Conservation (phyloP, 2,329 filamentous ascomycete species). For the Myriosclerotinia scirpicola region DNA sequence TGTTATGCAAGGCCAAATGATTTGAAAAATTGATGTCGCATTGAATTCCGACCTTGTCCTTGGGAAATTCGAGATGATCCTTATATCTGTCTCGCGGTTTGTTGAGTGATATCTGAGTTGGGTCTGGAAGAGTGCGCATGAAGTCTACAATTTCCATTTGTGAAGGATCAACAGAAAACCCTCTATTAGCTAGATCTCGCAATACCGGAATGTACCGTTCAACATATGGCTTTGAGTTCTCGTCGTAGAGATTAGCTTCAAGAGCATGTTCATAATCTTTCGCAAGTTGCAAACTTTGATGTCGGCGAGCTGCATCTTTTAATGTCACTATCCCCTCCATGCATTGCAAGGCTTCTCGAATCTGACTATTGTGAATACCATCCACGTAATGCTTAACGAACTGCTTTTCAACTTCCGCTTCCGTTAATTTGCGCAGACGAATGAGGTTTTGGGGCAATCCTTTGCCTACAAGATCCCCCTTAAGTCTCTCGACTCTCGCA, state of each 20-base stretch:
- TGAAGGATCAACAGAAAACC: constrained; percentile 32
- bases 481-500: constrained; percentile 46
- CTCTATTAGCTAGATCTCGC: constrained; percentile 40
- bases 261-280: constrained; percentile 56
- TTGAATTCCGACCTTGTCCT: constrained; percentile 74
- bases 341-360: constrained; percentile 46
- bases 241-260: constrained; percentile 49
- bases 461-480: constrained; percentile 41
- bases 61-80: constrained; percentile 73
- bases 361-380: constrained; percentile 51
- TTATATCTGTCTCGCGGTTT: constrained; percentile 55
- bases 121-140: constrained; percentile 40
- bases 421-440: constrained; percentile 21
- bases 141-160: constrained; percentile 29
- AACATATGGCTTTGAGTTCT: constrained; percentile 43
- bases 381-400: constrained; percentile 50
- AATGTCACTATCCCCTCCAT: constrained; percentile 40
- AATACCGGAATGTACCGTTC: constrained; percentile 54
- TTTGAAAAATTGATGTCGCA: constrained; percentile 93
- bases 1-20: constrained; percentile 80
- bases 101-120: constrained; percentile 48
- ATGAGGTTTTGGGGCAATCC: constrained; percentile 24
- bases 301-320: constrained; percentile 42
- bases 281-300: constrained; percentile 58
- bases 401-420: constrained; percentile 34